Base-by-base conservation (phyloP, 148 eudicot species). In the Mesembryanthemum crystallinum region DNA sequence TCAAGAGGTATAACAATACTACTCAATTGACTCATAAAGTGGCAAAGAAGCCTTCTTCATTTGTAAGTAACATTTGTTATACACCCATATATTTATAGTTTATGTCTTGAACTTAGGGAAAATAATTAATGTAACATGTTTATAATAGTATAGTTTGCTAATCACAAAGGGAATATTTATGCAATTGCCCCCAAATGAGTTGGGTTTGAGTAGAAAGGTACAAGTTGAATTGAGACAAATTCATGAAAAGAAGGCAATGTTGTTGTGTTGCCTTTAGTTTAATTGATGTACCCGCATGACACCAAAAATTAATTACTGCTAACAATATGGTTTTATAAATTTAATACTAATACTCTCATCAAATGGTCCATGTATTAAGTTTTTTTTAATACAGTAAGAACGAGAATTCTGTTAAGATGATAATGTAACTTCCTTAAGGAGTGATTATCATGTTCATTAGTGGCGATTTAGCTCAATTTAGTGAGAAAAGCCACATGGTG, bases 211-310 rank as follows among this genome's bases (percentile, higher is more conserved):
- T 62, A 27, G 3, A 60, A 3, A 37, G 42, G 17, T 27, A 43
- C 45, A 28, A 65, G 58, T 69, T 10, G 63, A 59, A 32, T 7
- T 51, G 62, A 64, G 76, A 71, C 80, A 71, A 64, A 64, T 9
- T 78, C 80, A 71, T 71, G 80, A 78, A 78, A 77, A 51, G 21
- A 63, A 32, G 80, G 80, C 42, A 77, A 7, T 17, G 25, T 27
- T 62, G 37, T n/a, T n/a, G n/a, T n/a, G n/a, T n/a, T n/a, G n/a
- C 37, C 21, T 29, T 62, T 62, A 9, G 37, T 62, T 62, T 4
- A 11, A 21, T 5, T 61, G 29, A 61, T 25, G 25, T 58, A n/a
- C 25, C 32, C 33, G 23, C 23, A 39, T 39, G 43, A 39, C 43
- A 39, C 9, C 43, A 5, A 39, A 5, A 39, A 39, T 39, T 39